Conservation (phyloP, 345 rosid genomes). For the Eucalyptus regnans region DNA sequence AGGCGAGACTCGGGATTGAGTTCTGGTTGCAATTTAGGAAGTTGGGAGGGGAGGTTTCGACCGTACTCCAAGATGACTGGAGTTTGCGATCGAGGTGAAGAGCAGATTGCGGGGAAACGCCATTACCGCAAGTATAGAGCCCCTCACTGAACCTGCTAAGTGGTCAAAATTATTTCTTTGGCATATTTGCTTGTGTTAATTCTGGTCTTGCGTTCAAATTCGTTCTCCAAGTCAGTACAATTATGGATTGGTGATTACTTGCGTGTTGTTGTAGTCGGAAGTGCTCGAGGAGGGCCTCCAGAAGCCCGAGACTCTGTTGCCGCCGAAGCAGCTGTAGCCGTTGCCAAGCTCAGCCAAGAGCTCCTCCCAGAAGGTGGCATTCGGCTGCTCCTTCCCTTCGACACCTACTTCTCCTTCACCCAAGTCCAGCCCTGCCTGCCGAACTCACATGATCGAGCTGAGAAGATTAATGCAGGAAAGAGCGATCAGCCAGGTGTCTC, state of each 20-base stretch:
- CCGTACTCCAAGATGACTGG: constrained; percentile 78
- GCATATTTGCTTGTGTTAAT: neutral
- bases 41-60: constrained; percentile 56
- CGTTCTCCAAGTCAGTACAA: too few species aligned
- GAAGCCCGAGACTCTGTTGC: too few species aligned
- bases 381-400: too few species aligned
- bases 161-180: constrained; percentile 22
- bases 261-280: constrained; percentile 21
- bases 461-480: too few species aligned
- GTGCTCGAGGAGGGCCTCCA: constrained; percentile 42
- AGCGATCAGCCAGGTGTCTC: too few species aligned
- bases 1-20: neutral
- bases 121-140: constrained; percentile 70
- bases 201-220: neutral
- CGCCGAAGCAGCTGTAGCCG: accelerated
- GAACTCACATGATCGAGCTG: too few species aligned
- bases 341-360: too few species aligned
- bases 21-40: constrained; percentile 14
- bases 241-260: neutral
- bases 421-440: neutral
- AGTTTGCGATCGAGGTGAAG: constrained; percentile 66
- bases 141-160: constrained; percentile 65
- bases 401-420: too few species aligned
- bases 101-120: constrained; percentile 90
- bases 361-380: too few species aligned